A percentile compares a stretch with the other conserved stretches of the same genome.
Evolutionary conservation across 1,284 basidiomycete genomes (phyloP).

Genomic region (Flammula alnicola): DNA sequence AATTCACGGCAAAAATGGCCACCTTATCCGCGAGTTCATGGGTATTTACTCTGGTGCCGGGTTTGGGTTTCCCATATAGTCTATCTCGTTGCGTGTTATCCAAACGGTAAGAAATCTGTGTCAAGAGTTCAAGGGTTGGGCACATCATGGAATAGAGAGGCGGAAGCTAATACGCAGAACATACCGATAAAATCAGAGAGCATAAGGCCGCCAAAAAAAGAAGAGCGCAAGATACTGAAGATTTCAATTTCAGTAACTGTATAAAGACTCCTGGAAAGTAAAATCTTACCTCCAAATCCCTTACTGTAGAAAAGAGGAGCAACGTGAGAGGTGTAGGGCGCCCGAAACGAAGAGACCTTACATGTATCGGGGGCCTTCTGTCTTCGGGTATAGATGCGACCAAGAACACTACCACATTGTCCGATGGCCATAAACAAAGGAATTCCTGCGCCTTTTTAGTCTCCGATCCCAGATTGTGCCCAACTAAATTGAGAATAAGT

Average conservation of each 20-base stretch:
- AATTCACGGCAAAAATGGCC: constrained; percentile 16
- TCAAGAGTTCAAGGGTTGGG: constrained; percentile 1
- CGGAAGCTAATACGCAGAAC: constrained; percentile 19
- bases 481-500: constrained; percentile 43
- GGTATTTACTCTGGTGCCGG: constrained; percentile 62
- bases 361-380: constrained; percentile 68
- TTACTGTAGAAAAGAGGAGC: constrained; percentile 42
- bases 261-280: background rate
- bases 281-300: constrained; percentile 59
- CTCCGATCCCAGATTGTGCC: constrained; percentile 79
- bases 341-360: constrained; percentile 32
- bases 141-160: background rate
- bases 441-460: constrained; percentile 78
- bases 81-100: constrained; percentile 65
- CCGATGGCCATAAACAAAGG: constrained; percentile 80
- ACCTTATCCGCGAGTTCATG: constrained; percentile 71
- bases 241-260: constrained; percentile 11
- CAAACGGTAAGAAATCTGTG: constrained; percentile 61
- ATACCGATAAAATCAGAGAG: constrained; percentile 57
- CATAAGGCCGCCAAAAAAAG: constrained; percentile 62
- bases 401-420: constrained; percentile 73
- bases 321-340: background rate
- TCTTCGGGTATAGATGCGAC: constrained; percentile 73
- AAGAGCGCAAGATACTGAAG: constrained; percentile 56
- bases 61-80: constrained; percentile 55